Conservation (phyloP, 129 eudicot genomes). For the Centrapalus pauciflorus region DNA sequence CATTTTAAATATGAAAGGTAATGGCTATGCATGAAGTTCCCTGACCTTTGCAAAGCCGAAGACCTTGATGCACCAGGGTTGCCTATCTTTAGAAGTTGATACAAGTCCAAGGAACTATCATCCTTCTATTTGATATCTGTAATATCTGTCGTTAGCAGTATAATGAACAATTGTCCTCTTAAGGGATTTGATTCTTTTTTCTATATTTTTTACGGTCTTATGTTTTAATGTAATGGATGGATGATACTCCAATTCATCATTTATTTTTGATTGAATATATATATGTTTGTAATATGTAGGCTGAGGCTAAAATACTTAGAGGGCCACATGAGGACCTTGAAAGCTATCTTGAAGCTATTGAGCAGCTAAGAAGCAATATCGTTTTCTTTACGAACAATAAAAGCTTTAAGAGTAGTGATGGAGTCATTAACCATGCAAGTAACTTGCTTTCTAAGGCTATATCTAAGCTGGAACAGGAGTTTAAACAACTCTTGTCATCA, state of each 20-base stretch:
- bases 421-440: conserved; percentile 78
- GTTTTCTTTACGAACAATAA: conserved; percentile 76
- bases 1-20: not conserved
- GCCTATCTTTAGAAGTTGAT: not conserved
- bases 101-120: not conserved
- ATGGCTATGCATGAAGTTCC: no score
- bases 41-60: not conserved
- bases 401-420: conserved; percentile 92
- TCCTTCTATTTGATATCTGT: no score
- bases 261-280: conserved; percentile 14
- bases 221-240: not conserved
- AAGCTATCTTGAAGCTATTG: conserved; percentile 90
- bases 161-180: not conserved
- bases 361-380: conserved; percentile 74
- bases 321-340: conserved; percentile 99
- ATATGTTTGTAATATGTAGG: conserved; percentile 39
- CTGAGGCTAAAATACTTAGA: conserved; percentile 84
- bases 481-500: conserved; percentile 66
- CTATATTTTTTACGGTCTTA: not conserved
- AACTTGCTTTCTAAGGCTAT: conserved; percentile 82
- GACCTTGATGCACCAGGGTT: not conserved
- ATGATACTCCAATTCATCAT: not conserved
- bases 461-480: conserved; percentile 93
- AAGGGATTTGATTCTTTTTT: not conserved
- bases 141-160: not conserved